Percentiles rank a stretch among this genome's conserved stretches.
These are phyloP conservation scores for Botrytis hyacinthi DNA, from an alignment of 2,329 filamentous ascomycete genomes.

Conservation along the genomic window DNA sequence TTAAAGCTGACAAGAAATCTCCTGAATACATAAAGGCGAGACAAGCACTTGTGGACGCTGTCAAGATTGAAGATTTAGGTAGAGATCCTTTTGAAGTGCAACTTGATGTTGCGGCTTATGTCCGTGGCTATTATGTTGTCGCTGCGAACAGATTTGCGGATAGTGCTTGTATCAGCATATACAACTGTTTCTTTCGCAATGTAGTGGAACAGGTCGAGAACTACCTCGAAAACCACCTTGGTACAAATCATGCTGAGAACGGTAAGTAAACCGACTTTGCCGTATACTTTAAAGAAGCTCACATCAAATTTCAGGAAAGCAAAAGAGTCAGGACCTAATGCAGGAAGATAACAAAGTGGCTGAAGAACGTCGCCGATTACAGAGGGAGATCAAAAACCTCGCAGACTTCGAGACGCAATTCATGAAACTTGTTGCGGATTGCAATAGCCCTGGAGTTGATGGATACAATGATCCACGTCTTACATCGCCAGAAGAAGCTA, in stretches of 20 bases:
- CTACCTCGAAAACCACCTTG: conserved; percentile 25
- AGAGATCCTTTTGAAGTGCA: conserved; percentile 54
- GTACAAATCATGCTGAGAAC: conserved; percentile 9
- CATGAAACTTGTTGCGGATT: background rate
- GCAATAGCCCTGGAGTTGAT: background rate
- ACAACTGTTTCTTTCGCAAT: conserved; percentile 22
- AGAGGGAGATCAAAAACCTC: background rate
- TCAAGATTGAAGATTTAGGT: fast-evolving
- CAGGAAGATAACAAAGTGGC: background rate
- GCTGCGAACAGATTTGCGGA: conserved; percentile 66
- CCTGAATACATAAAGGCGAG: background rate
- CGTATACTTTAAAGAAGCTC: too few species aligned
- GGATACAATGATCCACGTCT: too few species aligned
- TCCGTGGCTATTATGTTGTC: conserved; percentile 68
- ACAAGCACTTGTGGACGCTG: background rate
- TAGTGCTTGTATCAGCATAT: conserved; percentile 28
- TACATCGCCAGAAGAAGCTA: background rate
- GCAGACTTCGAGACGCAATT: background rate
- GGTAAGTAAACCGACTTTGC: too few species aligned
- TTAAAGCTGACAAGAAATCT: too few species aligned
- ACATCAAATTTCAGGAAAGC: too few species aligned
- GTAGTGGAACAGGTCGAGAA: conserved; percentile 17
- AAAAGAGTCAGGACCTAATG: background rate
- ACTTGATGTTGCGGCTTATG: conserved; percentile 59
- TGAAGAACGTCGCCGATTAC: background rate